These are phyloP conservation scores for Agrocybe praecox DNA, from an alignment of 768 basidiomycete genomes.

Conservation along the genomic window DNA sequence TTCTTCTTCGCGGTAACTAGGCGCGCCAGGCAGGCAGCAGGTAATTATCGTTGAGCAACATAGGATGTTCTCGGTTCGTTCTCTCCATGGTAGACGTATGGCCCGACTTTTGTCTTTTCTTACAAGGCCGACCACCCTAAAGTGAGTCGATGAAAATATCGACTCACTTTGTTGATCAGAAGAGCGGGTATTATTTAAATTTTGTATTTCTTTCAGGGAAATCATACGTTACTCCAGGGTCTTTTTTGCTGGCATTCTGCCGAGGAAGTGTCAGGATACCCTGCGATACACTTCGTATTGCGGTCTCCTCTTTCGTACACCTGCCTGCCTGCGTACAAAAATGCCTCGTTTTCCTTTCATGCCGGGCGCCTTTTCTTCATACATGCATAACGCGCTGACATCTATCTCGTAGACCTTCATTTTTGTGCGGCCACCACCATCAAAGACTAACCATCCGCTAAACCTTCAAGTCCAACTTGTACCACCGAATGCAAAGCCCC, in stretches of 20 bases:
- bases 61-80: not conserved
- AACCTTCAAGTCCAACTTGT: slow-evolving; percentile 94
- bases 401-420: slow-evolving; percentile 71
- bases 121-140: not conserved
- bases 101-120: not conserved
- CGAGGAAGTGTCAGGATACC: too few relatives aligned
- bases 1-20: slow-evolving; percentile 9
- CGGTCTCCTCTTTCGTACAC: not conserved
- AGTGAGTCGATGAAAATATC: not conserved
- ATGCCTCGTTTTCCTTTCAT: not conserved
- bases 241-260: too few relatives aligned
- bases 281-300: too few relatives aligned
- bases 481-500: slow-evolving; percentile 58
- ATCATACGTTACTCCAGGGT: not conserved
- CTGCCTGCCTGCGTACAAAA: slow-evolving; percentile 13
- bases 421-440: slow-evolving; percentile 88
- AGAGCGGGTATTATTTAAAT: not conserved
- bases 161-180: not conserved
- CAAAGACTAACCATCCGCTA: slow-evolving; percentile 81
- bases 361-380: not conserved
- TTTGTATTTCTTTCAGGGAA: not conserved
- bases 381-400: slow-evolving; percentile 1
- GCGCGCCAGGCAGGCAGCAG: slow-evolving; percentile 6
- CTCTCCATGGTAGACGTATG: not conserved
- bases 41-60: not conserved